A percentile compares a stretch with the other conserved stretches of the same genome.
These are phyloP conservation scores for Colletotrichum paranaense DNA, from an alignment of 2,329 filamentous ascomycete species.

Conservation along the genomic window DNA sequence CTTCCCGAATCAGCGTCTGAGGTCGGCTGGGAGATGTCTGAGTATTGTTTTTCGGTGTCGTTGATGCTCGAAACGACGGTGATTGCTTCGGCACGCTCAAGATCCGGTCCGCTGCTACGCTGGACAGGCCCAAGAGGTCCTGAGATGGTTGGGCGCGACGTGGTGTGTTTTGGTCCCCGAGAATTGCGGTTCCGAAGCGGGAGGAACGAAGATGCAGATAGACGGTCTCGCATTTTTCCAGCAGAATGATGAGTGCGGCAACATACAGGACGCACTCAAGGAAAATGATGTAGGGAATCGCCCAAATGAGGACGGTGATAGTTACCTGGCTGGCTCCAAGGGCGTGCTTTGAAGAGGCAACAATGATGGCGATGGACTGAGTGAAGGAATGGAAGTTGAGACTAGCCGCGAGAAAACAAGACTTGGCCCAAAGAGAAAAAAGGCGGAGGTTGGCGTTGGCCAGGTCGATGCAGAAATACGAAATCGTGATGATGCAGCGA, in stretches of 20 bases:
- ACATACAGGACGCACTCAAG: neutral
- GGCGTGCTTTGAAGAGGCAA: neutral
- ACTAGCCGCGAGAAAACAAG: neutral
- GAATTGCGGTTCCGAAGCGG: slow-evolving; percentile 16
- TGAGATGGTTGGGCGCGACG: slow-evolving; percentile 42
- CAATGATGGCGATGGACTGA: neutral
- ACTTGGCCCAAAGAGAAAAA: neutral
- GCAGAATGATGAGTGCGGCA: neutral
- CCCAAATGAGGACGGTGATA: neutral
- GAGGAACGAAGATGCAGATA: slow-evolving; percentile 27
- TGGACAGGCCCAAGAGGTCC: slow-evolving; percentile 51
- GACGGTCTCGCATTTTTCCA: slow-evolving; percentile 30
- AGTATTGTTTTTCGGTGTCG: neutral
- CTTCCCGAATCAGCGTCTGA: neutral
- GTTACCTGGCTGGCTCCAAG: neutral
- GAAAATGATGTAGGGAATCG: neutral
- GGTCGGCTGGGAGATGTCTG: neutral
- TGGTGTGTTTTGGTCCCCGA: neutral
- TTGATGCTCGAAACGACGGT: slow-evolving; percentile 49
- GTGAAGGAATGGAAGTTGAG: neutral
- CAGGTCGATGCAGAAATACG: neutral
- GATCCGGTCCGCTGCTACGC: slow-evolving; percentile 48
- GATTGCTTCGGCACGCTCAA: slow-evolving; percentile 48
- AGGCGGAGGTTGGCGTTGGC: slow-evolving; percentile 1
- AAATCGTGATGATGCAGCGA: slow-evolving; percentile 3